Base-by-base conservation (phyloP, 805 yeast species). In the Wickerhamomyces bisporus region DNA sequence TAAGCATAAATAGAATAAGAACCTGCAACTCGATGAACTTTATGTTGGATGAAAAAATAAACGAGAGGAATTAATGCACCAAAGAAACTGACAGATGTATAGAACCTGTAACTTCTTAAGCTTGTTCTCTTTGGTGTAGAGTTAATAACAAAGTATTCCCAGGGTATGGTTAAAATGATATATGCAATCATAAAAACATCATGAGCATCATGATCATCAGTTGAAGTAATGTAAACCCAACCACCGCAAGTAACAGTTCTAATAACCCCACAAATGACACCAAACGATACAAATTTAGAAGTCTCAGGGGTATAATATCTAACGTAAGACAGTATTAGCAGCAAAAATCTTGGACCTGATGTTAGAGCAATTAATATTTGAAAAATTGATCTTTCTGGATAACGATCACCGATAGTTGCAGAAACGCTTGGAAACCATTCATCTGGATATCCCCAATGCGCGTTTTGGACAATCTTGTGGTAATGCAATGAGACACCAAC, bases 351-450 rank as follows among this genome's bases (percentile, higher is more conserved):
- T 14, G 97, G 97, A 27, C 96, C 95, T 1, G 98, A 74, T 1
- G 98, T 89, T 32, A 91, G 61, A 1, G 98, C 98, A 47, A 93
- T 93, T 45, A 91, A 63, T 26, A 91, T 71, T 63, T 93, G 98
- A 60, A 91, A 93, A 15, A 93, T 63, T 2, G 96, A 86, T 48
- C 98, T 70, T 62, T 93, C 98, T 0, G 98, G 98, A 58, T 88
- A 93, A 43, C 97, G 64, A 58, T 93, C 98, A 32, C 98, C 98
- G 56, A 93, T 93, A 2, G 98, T 77, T 1, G 98, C 98, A 26
- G 95, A 83, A 2, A 93, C 98, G 53, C 94, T 82, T 2, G 98
- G 98, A 57, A 93, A 91, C 98, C 98, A 93, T 61, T 93, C 98
- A 42, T 89, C 93, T 3, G 98, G 98, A 57, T 87, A 93, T 1